Evolutionary conservation across 345 rosid species (phyloP).

Genomic region (Psidium friedrichsthalianum): DNA sequence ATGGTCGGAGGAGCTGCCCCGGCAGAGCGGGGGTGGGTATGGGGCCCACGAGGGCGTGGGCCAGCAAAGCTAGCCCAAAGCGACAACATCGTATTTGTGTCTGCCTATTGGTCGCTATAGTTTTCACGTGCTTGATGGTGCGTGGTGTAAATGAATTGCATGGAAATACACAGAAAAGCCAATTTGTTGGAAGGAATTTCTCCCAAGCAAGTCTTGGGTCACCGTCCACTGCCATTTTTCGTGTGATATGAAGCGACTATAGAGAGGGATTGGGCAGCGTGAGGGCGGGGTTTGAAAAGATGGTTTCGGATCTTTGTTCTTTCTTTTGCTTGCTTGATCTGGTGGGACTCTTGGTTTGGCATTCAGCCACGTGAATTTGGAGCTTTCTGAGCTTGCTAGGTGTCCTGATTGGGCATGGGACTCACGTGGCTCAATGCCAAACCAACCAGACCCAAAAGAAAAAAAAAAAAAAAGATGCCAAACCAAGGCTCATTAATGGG

Average conservation of each 20-base stretch:
- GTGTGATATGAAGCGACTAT: background rate
- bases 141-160: background rate
- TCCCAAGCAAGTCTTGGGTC: background rate
- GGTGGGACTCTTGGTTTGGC: background rate
- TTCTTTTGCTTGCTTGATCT: background rate
- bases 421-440: too few species aligned
- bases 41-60: background rate
- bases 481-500: too few species aligned
- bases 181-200: background rate
- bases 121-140: background rate
- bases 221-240: background rate
- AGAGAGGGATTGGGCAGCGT: background rate
- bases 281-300: background rate
- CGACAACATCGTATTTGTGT: too few species aligned
- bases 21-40: background rate
- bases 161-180: background rate
- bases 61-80: background rate
- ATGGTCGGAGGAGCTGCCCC: constrained; percentile 2
- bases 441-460: too few species aligned
- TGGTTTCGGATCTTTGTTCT: background rate
- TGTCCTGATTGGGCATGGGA: background rate
- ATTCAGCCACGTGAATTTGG: background rate
- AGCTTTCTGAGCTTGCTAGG: background rate
- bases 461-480: too few species aligned
- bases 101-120: background rate